phyloP scores from a whole-genome alignment of 2,329 filamentous ascomycete genomes.

The Xylariaceae sp. region DNA sequence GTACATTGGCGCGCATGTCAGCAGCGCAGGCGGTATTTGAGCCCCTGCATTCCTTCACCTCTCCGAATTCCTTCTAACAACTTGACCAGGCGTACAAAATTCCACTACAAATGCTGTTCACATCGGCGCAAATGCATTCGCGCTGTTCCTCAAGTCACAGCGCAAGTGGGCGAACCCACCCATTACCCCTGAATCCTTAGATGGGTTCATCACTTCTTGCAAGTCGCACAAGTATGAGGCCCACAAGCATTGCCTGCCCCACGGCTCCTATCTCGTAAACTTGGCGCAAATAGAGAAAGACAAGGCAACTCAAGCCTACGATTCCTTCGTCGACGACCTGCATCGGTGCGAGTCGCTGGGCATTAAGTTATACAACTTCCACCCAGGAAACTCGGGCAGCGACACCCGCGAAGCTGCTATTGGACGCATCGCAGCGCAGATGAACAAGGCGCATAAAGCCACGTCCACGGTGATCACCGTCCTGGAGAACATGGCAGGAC shows the following conservation, averaged over 20 bases:
- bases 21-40: slow-evolving; percentile 69
- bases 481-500: slow-evolving; percentile 92
- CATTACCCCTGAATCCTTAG: slow-evolving; percentile 60
- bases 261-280: slow-evolving; percentile 95
- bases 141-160: slow-evolving; percentile 92
- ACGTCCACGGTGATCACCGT: slow-evolving; percentile 74
- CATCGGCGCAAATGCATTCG: slow-evolving; percentile 89
- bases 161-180: slow-evolving; percentile 88
- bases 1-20: slow-evolving; percentile 89
- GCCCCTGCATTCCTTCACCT: neutral
- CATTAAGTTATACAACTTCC: slow-evolving; percentile 95
- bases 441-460: slow-evolving; percentile 76
- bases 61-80: neutral
- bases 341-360: slow-evolving; percentile 77
- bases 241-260: slow-evolving; percentile 71
- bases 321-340: slow-evolving; percentile 81
- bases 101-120: slow-evolving; percentile 70
- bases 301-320: slow-evolving; percentile 82
- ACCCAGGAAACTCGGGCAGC: slow-evolving; percentile 78
- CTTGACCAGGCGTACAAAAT: slow-evolving; percentile 72
- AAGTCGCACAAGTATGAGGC: slow-evolving; percentile 66
- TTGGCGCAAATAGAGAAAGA: slow-evolving; percentile 75
- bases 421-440: slow-evolving; percentile 68
- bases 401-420: slow-evolving; percentile 64
- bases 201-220: slow-evolving; percentile 65